Percentiles rank a stretch among this genome's conserved stretches.
These are phyloP conservation scores for Chamaenerion angustifolium DNA, from an alignment of 345 rosid genomes.

Conservation along the genomic window DNA sequence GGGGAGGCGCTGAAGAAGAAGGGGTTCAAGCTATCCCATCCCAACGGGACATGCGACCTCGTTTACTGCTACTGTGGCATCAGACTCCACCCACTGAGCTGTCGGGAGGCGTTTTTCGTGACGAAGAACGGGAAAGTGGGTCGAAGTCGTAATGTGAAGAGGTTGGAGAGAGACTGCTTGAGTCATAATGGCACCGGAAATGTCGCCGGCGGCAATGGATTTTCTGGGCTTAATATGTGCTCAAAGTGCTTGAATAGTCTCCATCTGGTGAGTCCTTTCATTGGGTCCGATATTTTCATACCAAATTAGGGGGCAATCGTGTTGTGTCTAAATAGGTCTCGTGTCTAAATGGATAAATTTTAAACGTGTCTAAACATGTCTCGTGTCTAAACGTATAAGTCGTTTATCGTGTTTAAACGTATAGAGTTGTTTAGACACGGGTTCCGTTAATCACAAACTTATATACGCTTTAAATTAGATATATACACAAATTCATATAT, in stretches of 20 bases:
- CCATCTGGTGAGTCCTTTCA: slow-evolving; percentile 21
- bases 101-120: slow-evolving; percentile 54
- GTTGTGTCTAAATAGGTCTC: too few relatives aligned
- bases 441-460: too few relatives aligned
- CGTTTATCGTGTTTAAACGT: too few relatives aligned
- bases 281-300: too few relatives aligned
- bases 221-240: slow-evolving; percentile 60
- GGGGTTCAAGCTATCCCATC: slow-evolving; percentile 48
- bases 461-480: too few relatives aligned
- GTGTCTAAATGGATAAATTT: too few relatives aligned
- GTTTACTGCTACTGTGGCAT: slow-evolving; percentile 88
- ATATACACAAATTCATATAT: too few relatives aligned
- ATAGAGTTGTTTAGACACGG: too few relatives aligned
- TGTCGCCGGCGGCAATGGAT: slow-evolving; percentile 13
- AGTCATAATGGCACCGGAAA: not conserved
- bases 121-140: slow-evolving; percentile 40
- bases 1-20: slow-evolving; percentile 49
- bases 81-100: slow-evolving; percentile 59
- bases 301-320: too few relatives aligned
- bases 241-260: slow-evolving; percentile 78
- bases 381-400: too few relatives aligned
- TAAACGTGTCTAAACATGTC: too few relatives aligned
- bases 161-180: slow-evolving; percentile 59
- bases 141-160: slow-evolving; percentile 49
- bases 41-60: slow-evolving; percentile 74